Evolutionary conservation across 176 grass and related monocot species (phyloP), one percentile per base, ranked within the genome.

Genomic region (Lolium rigidum): DNA sequence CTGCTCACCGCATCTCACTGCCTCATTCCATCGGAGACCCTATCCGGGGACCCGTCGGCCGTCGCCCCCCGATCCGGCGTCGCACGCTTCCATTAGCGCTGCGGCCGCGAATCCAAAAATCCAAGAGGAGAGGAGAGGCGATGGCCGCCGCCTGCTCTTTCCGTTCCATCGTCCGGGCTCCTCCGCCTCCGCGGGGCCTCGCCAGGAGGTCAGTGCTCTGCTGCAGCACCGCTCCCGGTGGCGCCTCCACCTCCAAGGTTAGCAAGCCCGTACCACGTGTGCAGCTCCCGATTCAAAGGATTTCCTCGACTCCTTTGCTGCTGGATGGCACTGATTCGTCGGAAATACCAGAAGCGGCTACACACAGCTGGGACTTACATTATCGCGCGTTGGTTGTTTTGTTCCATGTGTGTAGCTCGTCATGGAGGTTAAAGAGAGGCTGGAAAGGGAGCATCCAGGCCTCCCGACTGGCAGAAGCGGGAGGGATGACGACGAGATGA

Each of bases 401-500:
- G n/a, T 12, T 94, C 58, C 25, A 2, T 57, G 77, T 80, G 51
- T 84, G 80, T 80, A 98, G 97, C 87, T 98, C 85, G 90, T 98
- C 44, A 76, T 86, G 28, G 88, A 94, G 87, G 86, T 98, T 21
- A 95, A 98, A 71, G 81, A 87, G 64, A 89, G 91, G 83, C 88
- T 95, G 82, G 26, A 84, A 18, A 88, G 58, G 64, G 90, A 95
- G 69, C 90, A 91, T 71, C 90, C 86, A 18, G 76, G 73, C 62
- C 97, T 98, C 50, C 86, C 90, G 60, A 85, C 86, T 9, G 95
- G 95, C 35, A 95, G 71, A 57, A 89, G 89, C 62, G 94, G 89
- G 77, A 98, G 93, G 65, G 94, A 91, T 12, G 97, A 94, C 5
- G 97, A 98, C 24, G 89, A 87, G n/a, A 95, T 95, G 97, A 94